Conservation (phyloP, 75 land plant species). For the Cunninghamia lanceolata region DNA sequence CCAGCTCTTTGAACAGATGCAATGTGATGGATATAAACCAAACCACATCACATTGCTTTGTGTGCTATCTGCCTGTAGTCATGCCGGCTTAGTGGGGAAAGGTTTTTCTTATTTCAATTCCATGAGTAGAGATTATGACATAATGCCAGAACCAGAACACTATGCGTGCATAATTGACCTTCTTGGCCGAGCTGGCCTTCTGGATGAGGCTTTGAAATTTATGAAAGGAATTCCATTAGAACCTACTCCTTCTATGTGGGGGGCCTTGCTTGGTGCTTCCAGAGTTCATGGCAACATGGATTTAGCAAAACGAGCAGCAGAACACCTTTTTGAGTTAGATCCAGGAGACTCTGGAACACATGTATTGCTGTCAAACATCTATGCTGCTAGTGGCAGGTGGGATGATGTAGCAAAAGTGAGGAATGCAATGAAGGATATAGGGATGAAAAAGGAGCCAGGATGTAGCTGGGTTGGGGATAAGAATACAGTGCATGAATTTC, state of each 20-base stretch:
- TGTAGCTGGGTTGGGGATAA: slow-evolving; percentile 19
- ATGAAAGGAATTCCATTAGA: slow-evolving; percentile 21
- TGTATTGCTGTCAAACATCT: slow-evolving; percentile 15
- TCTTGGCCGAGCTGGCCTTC: slow-evolving; percentile 17
- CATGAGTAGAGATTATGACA: slow-evolving; percentile 6
- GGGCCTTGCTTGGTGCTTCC: slow-evolving; percentile 25
- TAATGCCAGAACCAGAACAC: slow-evolving; percentile 5
- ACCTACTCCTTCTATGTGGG: slow-evolving; percentile 19
- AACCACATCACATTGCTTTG: slow-evolving; percentile 23
- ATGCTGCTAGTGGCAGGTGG: slow-evolving; percentile 15
- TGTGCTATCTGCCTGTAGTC: slow-evolving; percentile 21
- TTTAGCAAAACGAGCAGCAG: slow-evolving; percentile 16
- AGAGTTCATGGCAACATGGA: slow-evolving; percentile 12
- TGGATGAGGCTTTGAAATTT: slow-evolving; percentile 15
- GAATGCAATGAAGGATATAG: slow-evolving; percentile 6
- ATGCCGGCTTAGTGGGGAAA: slow-evolving; percentile 17
- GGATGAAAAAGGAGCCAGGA: slow-evolving; percentile 18
- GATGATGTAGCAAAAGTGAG: slow-evolving; percentile 17
- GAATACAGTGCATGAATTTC: slow-evolving; percentile 5
- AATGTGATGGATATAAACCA: slow-evolving; percentile 13
- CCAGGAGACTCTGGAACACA: slow-evolving; percentile 19
- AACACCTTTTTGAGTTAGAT: slow-evolving; percentile 17
- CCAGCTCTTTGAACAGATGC: slow-evolving; percentile 13
- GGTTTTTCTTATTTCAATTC: slow-evolving; percentile 12
- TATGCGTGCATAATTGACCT: slow-evolving; percentile 21